Evolutionary conservation across 768 basidiomycete genomes (phyloP), one percentile per base, ranked within the genome.

Genomic region (Tylopilus rubrobrunneus): DNA sequence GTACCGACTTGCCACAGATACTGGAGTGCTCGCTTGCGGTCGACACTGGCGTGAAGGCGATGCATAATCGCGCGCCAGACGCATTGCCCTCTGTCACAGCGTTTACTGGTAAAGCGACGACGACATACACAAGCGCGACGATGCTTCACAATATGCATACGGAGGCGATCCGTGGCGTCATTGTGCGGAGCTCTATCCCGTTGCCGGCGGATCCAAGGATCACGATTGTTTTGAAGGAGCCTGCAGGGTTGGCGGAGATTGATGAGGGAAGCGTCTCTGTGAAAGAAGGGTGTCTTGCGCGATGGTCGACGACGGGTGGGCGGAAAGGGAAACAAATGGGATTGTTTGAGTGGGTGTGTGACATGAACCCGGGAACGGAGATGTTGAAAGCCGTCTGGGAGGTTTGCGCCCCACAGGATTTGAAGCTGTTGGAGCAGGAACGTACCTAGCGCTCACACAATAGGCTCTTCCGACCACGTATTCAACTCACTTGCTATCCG

Each of bases 261-360:
- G 51, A 60, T 6, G 55, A 58, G 7, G 67, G 62, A 23, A 21
- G 4, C 3, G 53, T 56, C 29, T 7, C 39, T 6, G 53, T 61
- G 21, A 58, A 51, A 4, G 48, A 57, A 4, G 58, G 59, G 17
- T 60, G 53, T 40, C 9, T 52, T 7, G 29, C 29, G 29, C 29
- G 29, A 31, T 31, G 40, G 64, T 60, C 63, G 37, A 57, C 63
- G 31, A 40, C 39, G 4, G 59, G 62, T 1, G 48, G 52, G 6
- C 55, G 54, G 37, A 50, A 66, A n/a, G 59, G 67, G 7, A 31
- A 31, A 10, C 29, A 62, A 23, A 57, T 39, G 8, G 64, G 67
- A 5, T 27, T 60, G 23, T 61, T 68, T 12, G 71, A 72, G 45
- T 71, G 71, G 70, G 60, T 68, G 14, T 67, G 56, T 23, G 56